Conservation (phyloP, 2,329 filamentous ascomycete species). For the Diplocarpon mali region DNA sequence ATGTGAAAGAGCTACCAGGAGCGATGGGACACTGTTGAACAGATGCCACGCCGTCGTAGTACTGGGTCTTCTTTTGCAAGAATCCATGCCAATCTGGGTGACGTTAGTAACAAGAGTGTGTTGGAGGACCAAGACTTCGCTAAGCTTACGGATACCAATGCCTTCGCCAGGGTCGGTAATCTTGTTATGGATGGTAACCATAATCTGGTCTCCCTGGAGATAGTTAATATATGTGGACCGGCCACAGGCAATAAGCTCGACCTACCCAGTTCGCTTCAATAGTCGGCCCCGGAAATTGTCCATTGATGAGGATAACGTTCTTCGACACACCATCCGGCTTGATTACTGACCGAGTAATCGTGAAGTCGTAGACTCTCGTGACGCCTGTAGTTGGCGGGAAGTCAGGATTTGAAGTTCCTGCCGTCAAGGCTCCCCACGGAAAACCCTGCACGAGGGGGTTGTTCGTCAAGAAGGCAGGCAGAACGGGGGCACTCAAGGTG, state of each 20-base stretch:
- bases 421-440: constrained; percentile 38
- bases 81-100: constrained; percentile 33
- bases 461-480: constrained; percentile 33
- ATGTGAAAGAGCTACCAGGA: constrained; percentile 27
- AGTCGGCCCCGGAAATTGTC: constrained; percentile 54
- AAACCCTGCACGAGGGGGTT: constrained; percentile 36
- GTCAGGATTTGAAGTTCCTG: constrained; percentile 27
- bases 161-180: constrained; percentile 1
- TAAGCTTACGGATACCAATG: constrained; percentile 1
- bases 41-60: constrained; percentile 32
- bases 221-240: neutral
- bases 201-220: constrained; percentile 3
- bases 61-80: constrained; percentile 30
- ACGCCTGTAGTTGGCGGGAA: constrained; percentile 29
- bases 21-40: constrained; percentile 54
- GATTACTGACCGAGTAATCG: constrained; percentile 21
- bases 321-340: constrained; percentile 18
- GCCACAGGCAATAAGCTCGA: neutral
- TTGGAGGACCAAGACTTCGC: neutral
- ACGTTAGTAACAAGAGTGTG: neutral
- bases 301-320: constrained; percentile 41
- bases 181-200: constrained; percentile 4
- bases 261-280: constrained; percentile 29
- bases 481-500: constrained; percentile 22
- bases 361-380: constrained; percentile 26